Evolutionary conservation across 805 yeast species (phyloP).

Genomic region (Wickerhamomyces queroliae): DNA sequence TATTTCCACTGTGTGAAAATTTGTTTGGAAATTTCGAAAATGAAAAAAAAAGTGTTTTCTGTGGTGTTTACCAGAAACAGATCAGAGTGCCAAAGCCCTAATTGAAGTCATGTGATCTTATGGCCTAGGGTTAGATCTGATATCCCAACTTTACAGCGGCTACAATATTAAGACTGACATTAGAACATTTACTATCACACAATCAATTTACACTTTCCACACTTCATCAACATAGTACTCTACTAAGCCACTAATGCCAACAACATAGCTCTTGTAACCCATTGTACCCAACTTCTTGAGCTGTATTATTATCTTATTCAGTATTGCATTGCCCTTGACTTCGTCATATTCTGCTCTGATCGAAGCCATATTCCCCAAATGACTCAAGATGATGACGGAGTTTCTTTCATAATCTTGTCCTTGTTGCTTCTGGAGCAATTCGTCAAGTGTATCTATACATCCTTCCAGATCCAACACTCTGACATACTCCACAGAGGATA

Average conservation of each 20-base stretch:
- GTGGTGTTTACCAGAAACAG: too few species aligned
- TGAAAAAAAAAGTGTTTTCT: too few species aligned
- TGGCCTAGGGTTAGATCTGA: too few species aligned
- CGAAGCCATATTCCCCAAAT: neutral
- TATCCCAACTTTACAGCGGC: too few species aligned
- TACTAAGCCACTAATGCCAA: neutral
- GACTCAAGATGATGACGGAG: neutral
- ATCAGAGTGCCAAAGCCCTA: too few species aligned
- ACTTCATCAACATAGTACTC: constrained; percentile 1
- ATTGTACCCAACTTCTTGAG: neutral
- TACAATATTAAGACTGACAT: neutral
- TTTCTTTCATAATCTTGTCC: neutral
- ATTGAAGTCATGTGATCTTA: too few species aligned
- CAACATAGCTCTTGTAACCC: neutral
- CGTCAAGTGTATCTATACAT: neutral
- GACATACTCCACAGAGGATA: neutral
- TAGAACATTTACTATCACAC: neutral
- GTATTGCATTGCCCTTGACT: neutral
- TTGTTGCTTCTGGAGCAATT: neutral
- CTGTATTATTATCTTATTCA: neutral
- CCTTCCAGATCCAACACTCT: neutral
- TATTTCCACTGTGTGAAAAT: too few species aligned
- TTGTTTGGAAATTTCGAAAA: too few species aligned
- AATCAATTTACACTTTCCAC: neutral
- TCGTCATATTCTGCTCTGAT: neutral